These are phyloP conservation scores for Coemansia erecta DNA, from an alignment of 192 early-diverging fungal species.

Conservation along the genomic window DNA sequence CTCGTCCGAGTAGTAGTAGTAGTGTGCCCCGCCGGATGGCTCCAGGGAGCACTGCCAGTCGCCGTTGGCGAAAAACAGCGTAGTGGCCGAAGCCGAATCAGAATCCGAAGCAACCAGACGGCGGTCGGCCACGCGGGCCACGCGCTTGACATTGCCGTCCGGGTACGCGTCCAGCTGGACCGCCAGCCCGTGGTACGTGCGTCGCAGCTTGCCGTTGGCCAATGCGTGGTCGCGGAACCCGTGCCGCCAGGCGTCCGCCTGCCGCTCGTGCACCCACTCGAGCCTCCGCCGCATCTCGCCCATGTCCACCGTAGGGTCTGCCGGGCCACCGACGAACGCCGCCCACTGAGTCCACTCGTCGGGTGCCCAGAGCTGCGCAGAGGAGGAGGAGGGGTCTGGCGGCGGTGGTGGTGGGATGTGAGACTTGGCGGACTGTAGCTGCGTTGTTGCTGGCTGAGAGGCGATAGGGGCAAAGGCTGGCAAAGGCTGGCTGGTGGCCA, in stretches of 20 bases:
- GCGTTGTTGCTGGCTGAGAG: not conserved
- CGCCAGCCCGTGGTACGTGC: conserved; percentile 20
- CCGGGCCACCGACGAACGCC: not conserved
- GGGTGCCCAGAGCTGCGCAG: conserved; percentile 9
- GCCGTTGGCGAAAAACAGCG: conserved; percentile 44
- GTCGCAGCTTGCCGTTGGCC: conserved; percentile 31
- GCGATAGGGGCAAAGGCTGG: no score
- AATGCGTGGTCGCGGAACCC: conserved; percentile 28
- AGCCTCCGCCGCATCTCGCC: conserved; percentile 20
- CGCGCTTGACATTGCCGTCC: conserved; percentile 47
- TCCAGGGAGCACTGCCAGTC: conserved; percentile 38
- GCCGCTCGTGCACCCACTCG: conserved; percentile 33
- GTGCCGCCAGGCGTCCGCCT: conserved; percentile 24
- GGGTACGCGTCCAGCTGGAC: conserved; percentile 36
- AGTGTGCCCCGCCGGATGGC: conserved; percentile 8
- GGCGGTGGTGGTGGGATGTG: no score
- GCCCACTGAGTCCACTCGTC: conserved; percentile 45
- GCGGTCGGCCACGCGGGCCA: not conserved
- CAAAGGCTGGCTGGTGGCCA: no score
- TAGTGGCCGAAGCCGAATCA: conserved; percentile 23
- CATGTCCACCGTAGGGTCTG: not conserved
- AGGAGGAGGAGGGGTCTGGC: no score
- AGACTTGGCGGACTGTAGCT: not conserved
- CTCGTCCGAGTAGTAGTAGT: conserved; percentile 39
- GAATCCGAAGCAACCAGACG: no score